These are phyloP conservation scores for Lophium mytilinum DNA, from an alignment of 495 filamentous ascomycete genomes.

Conservation along the genomic window DNA sequence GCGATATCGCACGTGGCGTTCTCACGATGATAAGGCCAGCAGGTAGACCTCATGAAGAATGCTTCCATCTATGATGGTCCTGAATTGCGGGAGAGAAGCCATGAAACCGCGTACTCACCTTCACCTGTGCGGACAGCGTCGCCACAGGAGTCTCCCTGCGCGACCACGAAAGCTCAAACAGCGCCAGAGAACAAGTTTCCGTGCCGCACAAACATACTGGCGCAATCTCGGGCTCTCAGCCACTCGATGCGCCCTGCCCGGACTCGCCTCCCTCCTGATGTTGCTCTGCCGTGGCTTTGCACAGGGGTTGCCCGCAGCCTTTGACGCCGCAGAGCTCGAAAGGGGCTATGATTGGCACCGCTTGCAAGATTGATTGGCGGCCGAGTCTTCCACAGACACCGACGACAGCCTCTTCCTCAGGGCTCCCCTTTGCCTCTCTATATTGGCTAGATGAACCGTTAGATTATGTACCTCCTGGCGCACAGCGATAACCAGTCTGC, in stretches of 20 bases:
- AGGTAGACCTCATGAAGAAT: too few species aligned
- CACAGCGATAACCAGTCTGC: not conserved
- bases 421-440: not conserved
- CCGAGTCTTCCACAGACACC: not conserved
- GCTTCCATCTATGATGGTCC: too few species aligned
- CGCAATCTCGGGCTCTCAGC: not conserved
- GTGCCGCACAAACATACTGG: not conserved
- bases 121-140: too few species aligned
- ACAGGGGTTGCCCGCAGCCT: not conserved
- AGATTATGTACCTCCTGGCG: not conserved
- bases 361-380: not conserved
- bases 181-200: not conserved
- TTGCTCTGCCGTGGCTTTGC: not conserved
- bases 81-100: too few species aligned
- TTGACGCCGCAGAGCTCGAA: not conserved
- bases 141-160: too few species aligned
- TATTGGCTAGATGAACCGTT: not conserved
- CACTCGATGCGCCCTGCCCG: not conserved
- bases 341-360: not conserved
- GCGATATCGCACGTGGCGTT: too few species aligned
- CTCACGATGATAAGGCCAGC: too few species aligned
- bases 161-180: too few species aligned
- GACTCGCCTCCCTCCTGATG: not conserved
- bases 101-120: too few species aligned
- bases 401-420: not conserved